phyloP scores from a whole-genome alignment of 129 eudicot genomes.

The Helichrysum umbraculigerum region DNA sequence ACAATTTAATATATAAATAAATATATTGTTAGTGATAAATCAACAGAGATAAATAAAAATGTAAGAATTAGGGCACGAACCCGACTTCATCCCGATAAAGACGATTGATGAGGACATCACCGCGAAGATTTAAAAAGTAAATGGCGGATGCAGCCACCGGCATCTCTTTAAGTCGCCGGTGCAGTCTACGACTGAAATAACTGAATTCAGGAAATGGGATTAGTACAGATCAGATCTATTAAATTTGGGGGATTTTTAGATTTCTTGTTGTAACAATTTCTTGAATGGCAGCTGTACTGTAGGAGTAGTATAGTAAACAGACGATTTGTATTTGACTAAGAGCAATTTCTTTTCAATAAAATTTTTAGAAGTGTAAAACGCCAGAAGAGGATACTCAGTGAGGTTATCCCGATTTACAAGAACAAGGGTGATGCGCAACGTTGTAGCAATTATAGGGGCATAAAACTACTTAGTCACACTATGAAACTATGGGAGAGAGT shows the following conservation, averaged over 20 bases:
- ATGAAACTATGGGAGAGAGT: too few relatives aligned
- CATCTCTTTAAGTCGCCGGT: slow-evolving; percentile 55
- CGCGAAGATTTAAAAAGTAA: slow-evolving; percentile 89
- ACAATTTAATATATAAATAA: neutral
- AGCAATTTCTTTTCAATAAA: too few relatives aligned
- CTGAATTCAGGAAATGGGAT: neutral
- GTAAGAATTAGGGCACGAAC: slow-evolving; percentile 30
- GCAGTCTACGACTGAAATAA: slow-evolving; percentile 4
- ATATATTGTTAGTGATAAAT: neutral
- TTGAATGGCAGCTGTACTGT: neutral
- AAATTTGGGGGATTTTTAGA: slow-evolving; percentile 24
- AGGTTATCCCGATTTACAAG: too few relatives aligned
- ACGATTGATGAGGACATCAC: slow-evolving; percentile 99
- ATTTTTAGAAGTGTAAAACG: too few relatives aligned
- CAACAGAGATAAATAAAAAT: neutral
- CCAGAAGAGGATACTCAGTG: too few relatives aligned
- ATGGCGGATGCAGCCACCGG: slow-evolving; percentile 99
- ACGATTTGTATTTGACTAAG: too few relatives aligned
- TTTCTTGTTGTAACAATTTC: slow-evolving; percentile 12
- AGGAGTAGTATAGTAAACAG: too few relatives aligned
- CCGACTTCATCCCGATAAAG: slow-evolving; percentile 98
- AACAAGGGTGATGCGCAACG: too few relatives aligned
- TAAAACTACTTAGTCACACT: too few relatives aligned
- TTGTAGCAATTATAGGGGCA: too few relatives aligned
- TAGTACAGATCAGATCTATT: slow-evolving; percentile 47